phyloP scores from a whole-genome alignment of 1,284 basidiomycete genomes.

The Neonothopanus nambi region DNA sequence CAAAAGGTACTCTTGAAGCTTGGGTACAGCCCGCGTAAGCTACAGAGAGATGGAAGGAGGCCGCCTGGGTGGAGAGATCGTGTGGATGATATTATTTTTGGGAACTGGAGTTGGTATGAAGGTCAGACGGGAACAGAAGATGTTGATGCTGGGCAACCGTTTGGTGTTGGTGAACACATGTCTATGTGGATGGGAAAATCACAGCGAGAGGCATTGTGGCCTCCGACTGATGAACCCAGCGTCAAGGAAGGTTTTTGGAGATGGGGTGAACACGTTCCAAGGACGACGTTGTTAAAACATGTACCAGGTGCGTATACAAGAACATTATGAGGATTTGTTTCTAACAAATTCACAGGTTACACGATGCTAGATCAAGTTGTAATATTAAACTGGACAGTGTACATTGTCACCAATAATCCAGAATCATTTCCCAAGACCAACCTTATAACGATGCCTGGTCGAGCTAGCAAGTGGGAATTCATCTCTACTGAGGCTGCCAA shows the following conservation, averaged over 20 bases:
- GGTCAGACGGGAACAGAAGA: constrained; percentile 53
- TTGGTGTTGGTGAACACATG: constrained; percentile 38
- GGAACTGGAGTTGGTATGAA: constrained; percentile 65
- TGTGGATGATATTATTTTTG: constrained; percentile 62
- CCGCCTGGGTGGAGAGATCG: constrained; percentile 48
- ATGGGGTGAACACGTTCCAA: constrained; percentile 57
- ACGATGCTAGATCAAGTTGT: constrained; percentile 80
- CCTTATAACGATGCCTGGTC: constrained; percentile 47
- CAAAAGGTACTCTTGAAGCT: constrained; percentile 35
- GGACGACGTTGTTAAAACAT: constrained; percentile 54
- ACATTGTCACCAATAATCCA: constrained; percentile 62
- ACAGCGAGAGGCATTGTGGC: constrained; percentile 24
- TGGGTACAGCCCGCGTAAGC: constrained; percentile 37
- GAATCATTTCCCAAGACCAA: constrained; percentile 49
- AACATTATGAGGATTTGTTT: neutral
- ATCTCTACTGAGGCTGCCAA: constrained; percentile 56
- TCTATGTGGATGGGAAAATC: constrained; percentile 38
- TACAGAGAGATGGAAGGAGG: constrained; percentile 50
- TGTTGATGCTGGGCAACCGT: constrained; percentile 38
- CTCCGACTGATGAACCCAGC: constrained; percentile 40
- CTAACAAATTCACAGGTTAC: constrained; percentile 53
- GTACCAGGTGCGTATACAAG: constrained; percentile 48
- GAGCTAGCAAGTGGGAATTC: constrained; percentile 64
- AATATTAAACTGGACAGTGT: constrained; percentile 66
- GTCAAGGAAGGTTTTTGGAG: constrained; percentile 51